Base-by-base conservation (phyloP, 176 grass and related monocot genomes). In the Rhynchospora pubera region DNA sequence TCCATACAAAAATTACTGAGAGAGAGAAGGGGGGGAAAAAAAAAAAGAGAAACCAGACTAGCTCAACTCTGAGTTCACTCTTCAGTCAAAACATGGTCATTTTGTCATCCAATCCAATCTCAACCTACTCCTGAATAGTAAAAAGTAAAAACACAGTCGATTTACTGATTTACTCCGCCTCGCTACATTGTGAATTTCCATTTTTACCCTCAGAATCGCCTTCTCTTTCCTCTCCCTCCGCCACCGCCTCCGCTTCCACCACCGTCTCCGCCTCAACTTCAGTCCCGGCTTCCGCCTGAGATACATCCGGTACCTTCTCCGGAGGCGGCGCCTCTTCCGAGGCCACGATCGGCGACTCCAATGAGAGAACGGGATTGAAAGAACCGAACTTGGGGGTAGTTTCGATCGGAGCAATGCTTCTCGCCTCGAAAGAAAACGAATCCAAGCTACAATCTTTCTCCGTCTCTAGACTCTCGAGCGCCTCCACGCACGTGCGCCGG, bases 311-410 rank as follows among this genome's bases (percentile, higher is more conserved):
- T 9, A 11, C 58, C 19, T 81, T 65, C 18, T 82, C 79, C 6
- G 39, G 77, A 28, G 60, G 47, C 4, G 83, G 73, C 14, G 39
- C 62, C 5, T 77, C 62, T 7, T 47, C 65, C 9, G 22, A 79
- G 43, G 74, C 77, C 53, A 72, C 52, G 19, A 14, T n/a, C 6
- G 43, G 56, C 34, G 10, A 28, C 61, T 83, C 72, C 65, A 68
- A 11, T 50, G 62, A 64, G 51, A 82, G 50, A 65, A 18, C 30
- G 50, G 32, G 85, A 75, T 85, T 83, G 91, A 99, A 99, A 7
- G 89, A 90, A 11, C 96, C 96, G 85, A 99, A 95, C 85, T 90
- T 99, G 44, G 96, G 96, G 30, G 92, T 95, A 51, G 86, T 90
- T 69, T 95, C 96, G 72, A 89, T 77, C 69, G 86, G 87, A 86